A percentile compares a stretch with the other conserved stretches of the same genome.
phyloP scores from a whole-genome alignment of 2,329 filamentous ascomycete species.

The Alternaria sp. region DNA sequence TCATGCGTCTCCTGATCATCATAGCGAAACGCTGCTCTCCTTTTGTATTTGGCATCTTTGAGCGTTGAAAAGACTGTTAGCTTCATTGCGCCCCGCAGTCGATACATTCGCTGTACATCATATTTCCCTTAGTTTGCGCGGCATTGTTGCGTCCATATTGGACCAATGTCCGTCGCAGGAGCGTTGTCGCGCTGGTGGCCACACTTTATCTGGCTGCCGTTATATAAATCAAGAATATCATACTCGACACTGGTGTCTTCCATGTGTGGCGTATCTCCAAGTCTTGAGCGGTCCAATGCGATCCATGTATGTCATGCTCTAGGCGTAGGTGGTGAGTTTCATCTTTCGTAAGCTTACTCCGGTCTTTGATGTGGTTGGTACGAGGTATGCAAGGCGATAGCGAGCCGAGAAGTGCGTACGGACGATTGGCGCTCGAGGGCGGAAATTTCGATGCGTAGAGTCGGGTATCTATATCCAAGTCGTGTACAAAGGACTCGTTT shows the following conservation, averaged over 20 bases:
- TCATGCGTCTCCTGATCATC: constrained; percentile 22
- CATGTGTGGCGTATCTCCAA: not conserved
- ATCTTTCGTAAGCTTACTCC: not conserved
- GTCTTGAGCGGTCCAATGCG: not conserved
- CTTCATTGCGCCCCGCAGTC: constrained; percentile 34
- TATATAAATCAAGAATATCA: not conserved
- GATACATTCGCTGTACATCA: constrained; percentile 31
- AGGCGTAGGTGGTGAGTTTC: not conserved
- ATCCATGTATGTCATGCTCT: not conserved
- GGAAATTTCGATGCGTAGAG: not conserved
- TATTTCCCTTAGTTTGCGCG: constrained; percentile 18
- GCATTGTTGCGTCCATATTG: constrained; percentile 4
- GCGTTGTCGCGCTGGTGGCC: not conserved
- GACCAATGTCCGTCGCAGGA: constrained; percentile 2
- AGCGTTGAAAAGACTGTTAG: constrained; percentile 15
- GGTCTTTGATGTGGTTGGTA: not conserved
- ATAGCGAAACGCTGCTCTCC: constrained; percentile 23
- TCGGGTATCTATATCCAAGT: not conserved
- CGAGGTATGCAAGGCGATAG: not conserved
- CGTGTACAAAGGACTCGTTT: not conserved
- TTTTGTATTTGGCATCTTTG: constrained; percentile 19
- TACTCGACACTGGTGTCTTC: not conserved
- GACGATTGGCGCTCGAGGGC: not conserved
- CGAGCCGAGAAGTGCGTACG: not conserved
- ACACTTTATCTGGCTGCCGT: not conserved